Base-by-base conservation (phyloP, 805 yeast species). In the Candida hispaniensis region DNA sequence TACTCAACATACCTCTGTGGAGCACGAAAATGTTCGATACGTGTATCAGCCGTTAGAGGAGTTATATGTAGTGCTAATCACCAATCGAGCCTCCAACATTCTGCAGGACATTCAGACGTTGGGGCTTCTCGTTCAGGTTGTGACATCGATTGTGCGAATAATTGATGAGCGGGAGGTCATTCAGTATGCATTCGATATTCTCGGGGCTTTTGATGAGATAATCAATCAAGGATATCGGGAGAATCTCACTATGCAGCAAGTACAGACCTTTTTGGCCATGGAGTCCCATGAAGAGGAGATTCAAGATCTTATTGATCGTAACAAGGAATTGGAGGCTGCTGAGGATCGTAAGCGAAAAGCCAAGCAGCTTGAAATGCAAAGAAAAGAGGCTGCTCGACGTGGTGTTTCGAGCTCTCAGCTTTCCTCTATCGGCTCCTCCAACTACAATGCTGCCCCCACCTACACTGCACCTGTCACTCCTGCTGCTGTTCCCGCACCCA, bases 251-350 rank as follows among this genome's bases (percentile, higher is more conserved):
- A 56, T 78, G 45, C 57, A 75, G 41, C 97, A 91, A 62, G 79
- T 91, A 44, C 74, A 72, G 56, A 81, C 93, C 8, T 88, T 81
- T 60, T 65, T 91, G 63, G 88, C 83, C 54, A 88, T 91, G 97
- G 97, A 91, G 60, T 80, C 94, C 24, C 96, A 91, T 56, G 98
- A 91, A 61, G 99, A 91, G 62, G 88, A 82, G 66, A 88, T 93
- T 53, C 97, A 91, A 65, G 96, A 91, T 56, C 86, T 91, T 55
- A 91, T 91, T 50, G 97, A 83, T 61, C 75, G 86, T 58, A 91
- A 91, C 65, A 91, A 91, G 62, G 98, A 91, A 61, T 63, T 81
- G 50, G 98, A 88, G 59, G 98, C 98, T 24, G 76, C 82, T 38
- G 98, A 91, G 61, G 95, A 88, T 60, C 78, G 97, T 60, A 88